A percentile compares a stretch with the other conserved stretches of the same genome.
phyloP scores from a whole-genome alignment of 352 stramenopile species.

The Phytophthora hibernalis region DNA sequence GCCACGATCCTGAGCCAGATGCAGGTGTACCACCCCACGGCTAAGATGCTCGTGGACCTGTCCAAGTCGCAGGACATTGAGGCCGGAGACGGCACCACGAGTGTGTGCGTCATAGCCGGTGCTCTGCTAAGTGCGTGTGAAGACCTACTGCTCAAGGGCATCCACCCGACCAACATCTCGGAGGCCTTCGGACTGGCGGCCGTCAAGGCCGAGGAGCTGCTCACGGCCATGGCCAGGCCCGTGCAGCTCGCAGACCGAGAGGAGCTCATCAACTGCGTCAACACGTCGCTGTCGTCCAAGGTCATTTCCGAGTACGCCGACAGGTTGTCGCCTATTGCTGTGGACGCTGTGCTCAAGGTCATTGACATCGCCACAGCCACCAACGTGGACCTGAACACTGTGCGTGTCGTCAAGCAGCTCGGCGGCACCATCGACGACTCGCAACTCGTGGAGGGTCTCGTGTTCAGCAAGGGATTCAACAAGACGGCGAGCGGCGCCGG shows the following conservation, averaged over 20 bases:
- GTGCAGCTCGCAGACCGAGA: conserved; percentile 96
- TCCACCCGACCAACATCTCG: conserved; percentile 99
- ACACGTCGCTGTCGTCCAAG: conserved; percentile 98
- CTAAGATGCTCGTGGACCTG: conserved; percentile 99
- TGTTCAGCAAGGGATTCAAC: conserved; percentile 97
- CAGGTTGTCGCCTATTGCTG: conserved; percentile 97
- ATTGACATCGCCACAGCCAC: conserved; percentile 93
- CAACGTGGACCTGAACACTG: conserved; percentile 98
- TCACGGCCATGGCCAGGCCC: conserved; percentile 90
- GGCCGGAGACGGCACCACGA: conserved; percentile 98
- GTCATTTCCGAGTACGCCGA: conserved; percentile 98
- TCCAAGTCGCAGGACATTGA: conserved; percentile 99
- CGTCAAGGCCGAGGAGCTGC: conserved; percentile 90
- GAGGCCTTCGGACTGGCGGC: conserved; percentile 95
- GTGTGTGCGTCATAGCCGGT: conserved; percentile 98
- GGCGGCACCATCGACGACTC: conserved; percentile 99
- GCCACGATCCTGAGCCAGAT: conserved; percentile 99
- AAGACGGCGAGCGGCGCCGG: conserved; percentile 64
- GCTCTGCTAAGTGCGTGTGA: conserved; percentile 97
- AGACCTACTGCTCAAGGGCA: conserved; percentile 93
- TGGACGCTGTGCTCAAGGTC: conserved; percentile 98
- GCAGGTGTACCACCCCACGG: conserved; percentile 98
- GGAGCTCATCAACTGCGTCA: conserved; percentile 97
- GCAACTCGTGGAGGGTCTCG: conserved; percentile 97
- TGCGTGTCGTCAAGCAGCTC: conserved; percentile 98